phyloP scores from a whole-genome alignment of 164 flowering plant genomes.

The Buxus sempervirens region DNA sequence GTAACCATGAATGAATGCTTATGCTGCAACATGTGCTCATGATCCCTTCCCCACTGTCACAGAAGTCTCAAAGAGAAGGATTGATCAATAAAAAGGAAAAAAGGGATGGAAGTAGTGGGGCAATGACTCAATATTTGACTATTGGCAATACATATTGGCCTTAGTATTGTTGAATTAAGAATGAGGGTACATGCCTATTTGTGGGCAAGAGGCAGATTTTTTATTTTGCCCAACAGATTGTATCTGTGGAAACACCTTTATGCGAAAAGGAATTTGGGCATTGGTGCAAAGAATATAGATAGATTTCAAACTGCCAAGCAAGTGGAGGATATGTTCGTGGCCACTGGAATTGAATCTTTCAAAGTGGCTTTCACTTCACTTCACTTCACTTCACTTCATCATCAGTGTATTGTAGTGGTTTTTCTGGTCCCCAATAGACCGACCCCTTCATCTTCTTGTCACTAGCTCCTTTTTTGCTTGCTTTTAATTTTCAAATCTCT shows the following conservation, averaged over 20 bases:
- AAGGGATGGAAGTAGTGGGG: neutral
- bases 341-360: constrained; percentile 10
- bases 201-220: neutral
- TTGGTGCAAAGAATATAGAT: neutral
- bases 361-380: too few species aligned
- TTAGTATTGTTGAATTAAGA: too few species aligned
- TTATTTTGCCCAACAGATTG: neutral
- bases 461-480: neutral
- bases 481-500: neutral
- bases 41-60: neutral
- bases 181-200: too few species aligned
- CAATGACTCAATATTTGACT: too few species aligned
- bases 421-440: constrained; percentile 14
- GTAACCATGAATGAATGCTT: neutral
- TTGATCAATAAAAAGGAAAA: neutral
- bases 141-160: too few species aligned
- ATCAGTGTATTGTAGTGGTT: neutral
- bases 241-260: neutral
- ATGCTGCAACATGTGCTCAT: neutral
- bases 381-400: neutral
- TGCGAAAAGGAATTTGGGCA: neutral
- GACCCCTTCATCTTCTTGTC: constrained; percentile 3
- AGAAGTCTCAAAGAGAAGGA: too few species aligned
- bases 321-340: constrained; percentile 23
- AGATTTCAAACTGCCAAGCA: constrained; percentile 8